phyloP scores from a whole-genome alignment of 139 green algal species.

The Tetradesmus lagerheimii region DNA sequence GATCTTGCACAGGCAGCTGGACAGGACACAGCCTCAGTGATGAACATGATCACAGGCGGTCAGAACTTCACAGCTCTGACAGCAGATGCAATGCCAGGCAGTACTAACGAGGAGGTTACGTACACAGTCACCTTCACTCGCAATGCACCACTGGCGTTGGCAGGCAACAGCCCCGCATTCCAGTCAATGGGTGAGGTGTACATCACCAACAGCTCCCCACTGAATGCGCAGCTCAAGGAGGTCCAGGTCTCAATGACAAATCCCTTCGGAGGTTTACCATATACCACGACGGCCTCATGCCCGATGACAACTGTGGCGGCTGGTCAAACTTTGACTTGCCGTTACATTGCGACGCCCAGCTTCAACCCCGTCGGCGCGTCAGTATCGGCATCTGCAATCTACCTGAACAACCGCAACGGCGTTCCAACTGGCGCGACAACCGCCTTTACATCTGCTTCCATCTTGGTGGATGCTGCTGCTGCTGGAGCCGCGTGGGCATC shows the following conservation, averaged over 20 bases:
- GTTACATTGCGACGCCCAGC: conserved; percentile 23
- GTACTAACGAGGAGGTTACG: conserved; percentile 26
- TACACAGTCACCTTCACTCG: conserved; percentile 49
- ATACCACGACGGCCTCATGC: conserved; percentile 25
- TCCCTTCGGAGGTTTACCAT: conserved; percentile 32
- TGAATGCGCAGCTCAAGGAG: conserved; percentile 29
- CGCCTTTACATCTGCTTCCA: conserved; percentile 17
- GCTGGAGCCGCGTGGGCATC: too few relatives aligned
- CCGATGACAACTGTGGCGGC: conserved; percentile 33
- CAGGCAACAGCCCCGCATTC: conserved; percentile 20
- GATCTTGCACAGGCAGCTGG: conserved; percentile 19
- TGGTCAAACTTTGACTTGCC: conserved; percentile 34
- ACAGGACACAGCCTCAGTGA: neutral
- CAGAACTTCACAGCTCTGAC: neutral
- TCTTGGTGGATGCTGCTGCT: neutral
- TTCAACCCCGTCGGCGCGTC: conserved; percentile 45
- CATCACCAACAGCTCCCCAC: conserved; percentile 32
- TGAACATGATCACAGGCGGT: conserved; percentile 29
- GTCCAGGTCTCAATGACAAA: conserved; percentile 41
- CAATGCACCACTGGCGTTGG: conserved; percentile 3
- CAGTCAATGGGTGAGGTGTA: conserved; percentile 24
- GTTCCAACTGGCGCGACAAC: conserved; percentile 32
- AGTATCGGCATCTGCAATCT: conserved; percentile 15
- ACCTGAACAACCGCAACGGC: conserved; percentile 47
- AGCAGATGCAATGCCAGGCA: neutral